A percentile compares a stretch with the other conserved stretches of the same genome.
These are phyloP conservation scores for Candida fluviatilis DNA, from an alignment of 805 yeast species.

Conservation along the genomic window DNA sequence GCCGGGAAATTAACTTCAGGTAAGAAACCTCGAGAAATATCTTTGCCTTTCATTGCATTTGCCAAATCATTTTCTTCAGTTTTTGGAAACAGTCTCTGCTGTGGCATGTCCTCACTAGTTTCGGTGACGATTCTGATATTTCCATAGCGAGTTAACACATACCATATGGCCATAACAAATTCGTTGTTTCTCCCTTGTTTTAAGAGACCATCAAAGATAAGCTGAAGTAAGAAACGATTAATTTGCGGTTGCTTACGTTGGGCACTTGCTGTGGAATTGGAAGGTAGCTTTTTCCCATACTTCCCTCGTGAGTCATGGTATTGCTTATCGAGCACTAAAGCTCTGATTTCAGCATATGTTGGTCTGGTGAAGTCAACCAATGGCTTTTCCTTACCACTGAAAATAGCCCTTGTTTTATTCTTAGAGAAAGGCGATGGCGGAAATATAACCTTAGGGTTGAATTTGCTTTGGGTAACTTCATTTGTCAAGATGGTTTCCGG, in stretches of 20 bases:
- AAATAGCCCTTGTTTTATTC: conserved; percentile 20
- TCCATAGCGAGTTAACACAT: conserved; percentile 30
- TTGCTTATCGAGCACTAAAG: conserved; percentile 11
- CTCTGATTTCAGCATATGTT: conserved; percentile 15
- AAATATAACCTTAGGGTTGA: conserved; percentile 27
- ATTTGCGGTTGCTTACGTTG: conserved; percentile 10
- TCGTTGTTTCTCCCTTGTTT: conserved; percentile 28
- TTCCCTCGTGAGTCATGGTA: conserved; percentile 17
- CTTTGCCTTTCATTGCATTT: conserved; percentile 1
- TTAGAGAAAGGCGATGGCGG: conserved; percentile 26
- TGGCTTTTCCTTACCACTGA: conserved; percentile 20
- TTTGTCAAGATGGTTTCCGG: conserved; percentile 12
- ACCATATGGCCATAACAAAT: conserved; percentile 29
- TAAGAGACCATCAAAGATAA: conserved; percentile 26
- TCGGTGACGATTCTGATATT: conserved; percentile 15
- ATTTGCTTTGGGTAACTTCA: conserved; percentile 5
- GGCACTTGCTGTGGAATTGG: conserved; percentile 4
- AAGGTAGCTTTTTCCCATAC: conserved; percentile 14
- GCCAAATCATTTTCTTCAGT: conserved; percentile 1
- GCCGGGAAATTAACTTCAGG: conserved; percentile 4
- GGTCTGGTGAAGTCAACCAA: conserved; percentile 31
- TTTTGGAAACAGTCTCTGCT: conserved; percentile 5
- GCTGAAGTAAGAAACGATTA: conserved; percentile 29
- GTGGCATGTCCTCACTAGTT: not conserved
- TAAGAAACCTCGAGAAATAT: conserved; percentile 7